A percentile compares a stretch with the other conserved stretches of the same genome.
Evolutionary conservation across 257 asterid genomes (phyloP).

Genomic region (Apocynum venetum): DNA sequence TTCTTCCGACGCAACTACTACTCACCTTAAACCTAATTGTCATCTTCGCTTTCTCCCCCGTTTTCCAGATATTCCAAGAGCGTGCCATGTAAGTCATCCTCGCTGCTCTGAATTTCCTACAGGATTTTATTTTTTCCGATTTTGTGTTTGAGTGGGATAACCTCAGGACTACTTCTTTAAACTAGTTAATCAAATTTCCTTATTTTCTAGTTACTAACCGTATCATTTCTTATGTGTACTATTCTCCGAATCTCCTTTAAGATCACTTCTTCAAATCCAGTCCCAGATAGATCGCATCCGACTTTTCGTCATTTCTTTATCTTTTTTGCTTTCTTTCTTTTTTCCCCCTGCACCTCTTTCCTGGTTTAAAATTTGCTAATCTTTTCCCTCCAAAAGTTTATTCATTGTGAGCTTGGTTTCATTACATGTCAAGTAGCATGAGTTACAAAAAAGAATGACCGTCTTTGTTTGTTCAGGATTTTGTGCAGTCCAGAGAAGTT

Average conservation of each 20-base stretch:
- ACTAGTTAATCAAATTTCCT: background rate
- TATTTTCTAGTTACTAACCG: background rate
- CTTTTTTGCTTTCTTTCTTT: background rate
- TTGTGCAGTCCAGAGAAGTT: slow-evolving; percentile 61
- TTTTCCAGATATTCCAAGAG: slow-evolving; percentile 3
- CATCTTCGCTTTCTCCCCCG: background rate
- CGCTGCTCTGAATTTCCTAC: background rate
- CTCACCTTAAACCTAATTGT: background rate
- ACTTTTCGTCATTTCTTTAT: background rate
- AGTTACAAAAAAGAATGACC: background rate
- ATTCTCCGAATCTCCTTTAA: background rate
- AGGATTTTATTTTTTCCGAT: no score
- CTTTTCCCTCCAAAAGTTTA: background rate
- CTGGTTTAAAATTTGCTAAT: no score
- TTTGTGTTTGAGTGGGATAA: background rate
- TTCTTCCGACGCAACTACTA: background rate
- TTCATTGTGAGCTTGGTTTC: background rate
- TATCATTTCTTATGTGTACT: no score
- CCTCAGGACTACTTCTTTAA: background rate
- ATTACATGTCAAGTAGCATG: background rate
- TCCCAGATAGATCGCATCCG: background rate
- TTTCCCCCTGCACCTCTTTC: background rate
- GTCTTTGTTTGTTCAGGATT: slow-evolving; percentile 40
- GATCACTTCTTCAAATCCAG: background rate
- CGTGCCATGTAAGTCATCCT: background rate